Evolutionary conservation across 2,329 filamentous ascomycete species (phyloP).

Genomic region (Fusarium luffae): DNA sequence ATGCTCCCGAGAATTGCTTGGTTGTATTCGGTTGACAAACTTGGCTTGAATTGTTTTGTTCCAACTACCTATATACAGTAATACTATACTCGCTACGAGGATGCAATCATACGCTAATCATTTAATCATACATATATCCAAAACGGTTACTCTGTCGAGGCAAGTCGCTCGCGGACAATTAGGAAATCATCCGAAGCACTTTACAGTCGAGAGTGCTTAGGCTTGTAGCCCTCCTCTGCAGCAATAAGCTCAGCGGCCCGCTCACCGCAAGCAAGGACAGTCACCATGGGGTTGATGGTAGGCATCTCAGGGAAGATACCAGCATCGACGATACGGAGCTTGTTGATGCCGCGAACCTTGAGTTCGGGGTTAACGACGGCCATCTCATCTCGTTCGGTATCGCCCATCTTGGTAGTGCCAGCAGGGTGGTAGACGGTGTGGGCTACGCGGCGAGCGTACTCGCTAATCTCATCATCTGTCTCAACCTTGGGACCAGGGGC

Average conservation of each 20-base stretch:
- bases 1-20: slow-evolving; percentile 11
- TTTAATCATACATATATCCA: slow-evolving; percentile 34
- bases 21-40: not conserved
- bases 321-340: slow-evolving; percentile 83
- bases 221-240: slow-evolving; percentile 70
- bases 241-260: slow-evolving; percentile 82
- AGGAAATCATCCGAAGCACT: not conserved
- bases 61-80: slow-evolving; percentile 18
- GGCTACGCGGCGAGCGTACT: slow-evolving; percentile 83
- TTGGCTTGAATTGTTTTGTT: slow-evolving; percentile 14
- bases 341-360: slow-evolving; percentile 77
- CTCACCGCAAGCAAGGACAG: slow-evolving; percentile 85
- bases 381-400: slow-evolving; percentile 72
- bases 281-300: slow-evolving; percentile 90
- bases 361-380: slow-evolving; percentile 85
- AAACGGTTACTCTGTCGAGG: slow-evolving; percentile 16
- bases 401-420: slow-evolving; percentile 91
- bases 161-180: slow-evolving; percentile 6
- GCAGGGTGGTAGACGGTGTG: slow-evolving; percentile 93
- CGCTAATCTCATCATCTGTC: slow-evolving; percentile 81
- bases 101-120: slow-evolving; percentile 37
- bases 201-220: slow-evolving; percentile 49
- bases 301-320: slow-evolving; percentile 90
- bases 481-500: slow-evolving; percentile 79
- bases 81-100: slow-evolving; percentile 16